phyloP scores from a whole-genome alignment of 139 green algal genomes.

The Chlorella sp. region DNA sequence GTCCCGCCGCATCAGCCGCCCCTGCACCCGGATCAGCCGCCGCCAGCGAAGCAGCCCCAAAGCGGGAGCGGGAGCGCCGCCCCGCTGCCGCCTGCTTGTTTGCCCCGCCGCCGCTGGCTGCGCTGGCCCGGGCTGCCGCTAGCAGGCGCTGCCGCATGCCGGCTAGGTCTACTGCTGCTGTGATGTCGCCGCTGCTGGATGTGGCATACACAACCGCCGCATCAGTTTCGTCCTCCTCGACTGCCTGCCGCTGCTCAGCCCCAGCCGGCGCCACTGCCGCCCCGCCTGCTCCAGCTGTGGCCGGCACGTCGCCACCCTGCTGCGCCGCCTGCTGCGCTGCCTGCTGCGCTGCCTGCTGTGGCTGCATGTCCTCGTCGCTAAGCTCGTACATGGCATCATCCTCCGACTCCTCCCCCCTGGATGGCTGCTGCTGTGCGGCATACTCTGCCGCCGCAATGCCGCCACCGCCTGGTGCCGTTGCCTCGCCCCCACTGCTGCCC shows the following conservation, averaged over 20 bases:
- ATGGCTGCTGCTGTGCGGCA: neutral
- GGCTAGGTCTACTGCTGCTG: constrained; percentile 7
- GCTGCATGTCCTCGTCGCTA: constrained; percentile 15
- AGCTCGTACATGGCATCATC: constrained; percentile 30
- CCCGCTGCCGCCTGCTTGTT: neutral
- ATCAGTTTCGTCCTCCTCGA: neutral
- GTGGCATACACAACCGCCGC: neutral
- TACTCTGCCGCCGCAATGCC: neutral
- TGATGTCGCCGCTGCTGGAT: neutral
- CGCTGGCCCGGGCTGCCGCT: neutral
- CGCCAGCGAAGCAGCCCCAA: constrained; percentile 23
- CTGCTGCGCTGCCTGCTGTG: neutral
- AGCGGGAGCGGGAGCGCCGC: neutral
- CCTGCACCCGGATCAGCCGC: neutral
- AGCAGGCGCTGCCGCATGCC: constrained; percentile 20
- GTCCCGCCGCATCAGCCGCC: neutral
- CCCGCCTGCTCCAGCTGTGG: neutral
- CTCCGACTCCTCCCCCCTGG: neutral
- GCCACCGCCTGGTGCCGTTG: neutral
- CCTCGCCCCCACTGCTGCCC: neutral
- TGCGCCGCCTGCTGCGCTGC: neutral
- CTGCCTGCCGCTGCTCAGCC: neutral
- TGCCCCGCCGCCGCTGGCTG: neutral
- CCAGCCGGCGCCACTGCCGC: neutral
- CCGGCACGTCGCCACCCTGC: neutral